These are phyloP conservation scores for Magnusiomyces suaveolens DNA, from an alignment of 1,139 yeast species.

Conservation along the genomic window DNA sequence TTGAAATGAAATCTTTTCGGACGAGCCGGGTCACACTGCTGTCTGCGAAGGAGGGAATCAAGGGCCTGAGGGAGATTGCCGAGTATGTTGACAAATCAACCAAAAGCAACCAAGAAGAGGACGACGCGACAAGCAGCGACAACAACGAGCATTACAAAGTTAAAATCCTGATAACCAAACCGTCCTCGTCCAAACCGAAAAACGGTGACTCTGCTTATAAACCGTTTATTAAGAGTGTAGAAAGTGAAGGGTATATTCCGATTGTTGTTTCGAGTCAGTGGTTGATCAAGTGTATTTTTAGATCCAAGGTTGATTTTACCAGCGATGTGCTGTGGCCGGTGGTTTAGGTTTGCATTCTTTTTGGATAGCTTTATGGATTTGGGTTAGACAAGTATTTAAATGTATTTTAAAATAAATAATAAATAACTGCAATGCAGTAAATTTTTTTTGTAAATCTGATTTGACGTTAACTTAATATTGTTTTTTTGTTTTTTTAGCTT, in stretches of 20 bases:
- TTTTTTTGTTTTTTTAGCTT: no score
- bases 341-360: no score
- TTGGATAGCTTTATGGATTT: no score
- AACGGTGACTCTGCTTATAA: background rate
- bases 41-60: background rate
- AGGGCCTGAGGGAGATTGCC: background rate
- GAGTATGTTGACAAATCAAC: background rate
- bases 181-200: background rate
- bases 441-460: no score
- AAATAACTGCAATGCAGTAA: no score
- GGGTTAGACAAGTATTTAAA: no score
- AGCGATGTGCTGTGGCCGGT: background rate
- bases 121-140: background rate
- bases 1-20: background rate
- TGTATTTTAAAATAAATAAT: no score
- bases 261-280: conserved; percentile 26
- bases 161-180: background rate
- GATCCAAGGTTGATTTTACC: conserved; percentile 19
- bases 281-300: conserved; percentile 20
- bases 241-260: conserved; percentile 15
- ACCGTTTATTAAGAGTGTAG: conserved; percentile 5
- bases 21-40: background rate
- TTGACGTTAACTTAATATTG: no score
- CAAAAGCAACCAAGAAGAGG: background rate
- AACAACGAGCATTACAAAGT: background rate